Conservation (phyloP, 495 filamentous ascomycete species). For the Thozetella sp. region DNA sequence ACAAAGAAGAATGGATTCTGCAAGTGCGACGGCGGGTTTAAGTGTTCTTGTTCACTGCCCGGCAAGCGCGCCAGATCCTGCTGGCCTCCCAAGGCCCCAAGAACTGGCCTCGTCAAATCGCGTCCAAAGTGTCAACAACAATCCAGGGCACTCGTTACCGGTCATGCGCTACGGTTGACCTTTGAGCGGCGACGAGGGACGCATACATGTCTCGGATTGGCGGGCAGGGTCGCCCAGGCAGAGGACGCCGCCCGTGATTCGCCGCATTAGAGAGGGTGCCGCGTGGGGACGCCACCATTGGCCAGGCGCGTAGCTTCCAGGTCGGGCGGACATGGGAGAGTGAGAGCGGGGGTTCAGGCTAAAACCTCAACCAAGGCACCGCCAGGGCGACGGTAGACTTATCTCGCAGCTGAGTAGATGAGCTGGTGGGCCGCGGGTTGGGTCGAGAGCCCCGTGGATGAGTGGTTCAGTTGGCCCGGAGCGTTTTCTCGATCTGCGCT, state of each 20-base stretch:
- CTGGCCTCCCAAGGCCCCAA: too few relatives aligned
- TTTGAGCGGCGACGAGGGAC: not conserved
- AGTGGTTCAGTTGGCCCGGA: not conserved
- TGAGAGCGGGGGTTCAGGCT: not conserved
- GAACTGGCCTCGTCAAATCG: not conserved
- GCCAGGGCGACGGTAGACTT: not conserved
- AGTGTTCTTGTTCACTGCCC: too few relatives aligned
- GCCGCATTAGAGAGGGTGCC: not conserved
- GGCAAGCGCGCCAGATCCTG: too few relatives aligned
- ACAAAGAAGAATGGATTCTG: too few relatives aligned
- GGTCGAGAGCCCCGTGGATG: not conserved
- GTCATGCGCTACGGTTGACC: not conserved
- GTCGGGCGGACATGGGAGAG: not conserved
- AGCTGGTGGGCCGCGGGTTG: not conserved
- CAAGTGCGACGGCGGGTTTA: too few relatives aligned
- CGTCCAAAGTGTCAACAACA: not conserved
- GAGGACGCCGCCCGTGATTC: not conserved
- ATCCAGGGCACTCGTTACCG: not conserved
- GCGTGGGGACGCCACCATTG: not conserved
- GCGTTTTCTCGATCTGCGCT: not conserved
- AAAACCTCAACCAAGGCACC: not conserved
- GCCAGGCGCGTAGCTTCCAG: not conserved
- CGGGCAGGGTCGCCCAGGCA: not conserved
- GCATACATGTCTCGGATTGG: not conserved
- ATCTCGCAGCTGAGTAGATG: not conserved